Conservation (phyloP, 1,284 basidiomycete species). For the Leccinum pachyderme region DNA sequence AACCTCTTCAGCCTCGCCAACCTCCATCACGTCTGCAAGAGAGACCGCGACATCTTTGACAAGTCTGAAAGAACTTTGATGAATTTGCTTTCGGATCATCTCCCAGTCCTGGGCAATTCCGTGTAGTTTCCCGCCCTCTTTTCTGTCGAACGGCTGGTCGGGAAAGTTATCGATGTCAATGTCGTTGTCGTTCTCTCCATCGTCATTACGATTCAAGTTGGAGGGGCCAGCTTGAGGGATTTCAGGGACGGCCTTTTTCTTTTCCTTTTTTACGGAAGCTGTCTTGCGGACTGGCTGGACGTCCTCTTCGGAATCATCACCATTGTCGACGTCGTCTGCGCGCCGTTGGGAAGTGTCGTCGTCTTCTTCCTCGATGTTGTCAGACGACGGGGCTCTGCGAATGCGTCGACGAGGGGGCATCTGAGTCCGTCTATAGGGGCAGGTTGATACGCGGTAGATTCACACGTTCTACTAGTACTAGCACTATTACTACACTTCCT, state of each 20-base stretch:
- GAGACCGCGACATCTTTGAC: constrained; percentile 56
- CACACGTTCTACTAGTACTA: background rate
- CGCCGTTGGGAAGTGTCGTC: constrained; percentile 34
- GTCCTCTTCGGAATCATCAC: constrained; percentile 36
- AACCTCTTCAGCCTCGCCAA: constrained; percentile 53
- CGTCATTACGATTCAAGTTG: constrained; percentile 23
- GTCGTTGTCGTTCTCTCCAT: constrained; percentile 44
- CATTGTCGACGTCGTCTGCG: constrained; percentile 48
- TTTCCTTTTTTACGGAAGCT: constrained; percentile 41
- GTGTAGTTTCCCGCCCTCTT: constrained; percentile 48
- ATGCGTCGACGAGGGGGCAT: constrained; percentile 50
- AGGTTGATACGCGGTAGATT: constrained; percentile 30
- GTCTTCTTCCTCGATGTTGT: constrained; percentile 62
- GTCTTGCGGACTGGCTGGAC: constrained; percentile 39
- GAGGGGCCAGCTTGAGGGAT: constrained; percentile 20
- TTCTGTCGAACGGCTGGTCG: constrained; percentile 58
- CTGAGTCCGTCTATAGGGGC: constrained; percentile 29
- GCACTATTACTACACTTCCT: background rate
- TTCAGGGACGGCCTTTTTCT: constrained; percentile 28
- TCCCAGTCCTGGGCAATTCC: constrained; percentile 63
- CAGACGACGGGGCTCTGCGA: constrained; percentile 47
- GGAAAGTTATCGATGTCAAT: constrained; percentile 58
- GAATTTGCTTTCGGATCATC: constrained; percentile 45
- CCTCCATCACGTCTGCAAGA: constrained; percentile 60
- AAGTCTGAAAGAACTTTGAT: constrained; percentile 42